A percentile compares a stretch with the other conserved stretches of the same genome.
Evolutionary conservation across 306 rosid species (phyloP).

Genomic region (Cyamopsis tetragonoloba): DNA sequence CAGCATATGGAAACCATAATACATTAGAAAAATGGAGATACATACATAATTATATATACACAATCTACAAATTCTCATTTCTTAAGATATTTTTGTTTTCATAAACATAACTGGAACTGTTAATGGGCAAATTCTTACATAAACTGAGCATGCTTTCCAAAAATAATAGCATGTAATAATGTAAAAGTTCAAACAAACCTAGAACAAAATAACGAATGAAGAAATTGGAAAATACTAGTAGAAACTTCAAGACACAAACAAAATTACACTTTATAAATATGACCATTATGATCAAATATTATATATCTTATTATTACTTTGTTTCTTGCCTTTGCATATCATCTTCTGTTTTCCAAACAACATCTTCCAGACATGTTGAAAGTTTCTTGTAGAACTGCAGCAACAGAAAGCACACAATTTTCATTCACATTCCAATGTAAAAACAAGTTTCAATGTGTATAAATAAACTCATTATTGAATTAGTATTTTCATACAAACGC

Average conservation of each 20-base stretch:
- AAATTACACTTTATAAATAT: constrained; percentile 26
- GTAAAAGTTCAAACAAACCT: constrained; percentile 32
- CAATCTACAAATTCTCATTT: constrained; percentile 3
- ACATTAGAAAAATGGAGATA: background rate
- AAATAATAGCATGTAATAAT: constrained; percentile 24
- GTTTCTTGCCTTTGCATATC: constrained; percentile 54
- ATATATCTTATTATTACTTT: constrained; percentile 35
- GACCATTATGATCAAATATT: too few relatives aligned
- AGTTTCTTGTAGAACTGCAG: constrained; percentile 90
- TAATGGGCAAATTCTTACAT: constrained; percentile 10
- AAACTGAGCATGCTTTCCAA: constrained; percentile 40
- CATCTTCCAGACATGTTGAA: constrained; percentile 73
- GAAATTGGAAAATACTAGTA: constrained; percentile 20
- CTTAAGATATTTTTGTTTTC: constrained; percentile 9
- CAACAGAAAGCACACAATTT: background rate
- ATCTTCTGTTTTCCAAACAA: constrained; percentile 95
- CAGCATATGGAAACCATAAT: background rate
- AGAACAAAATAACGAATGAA: constrained; percentile 18
- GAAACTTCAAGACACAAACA: background rate
- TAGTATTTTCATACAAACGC: too few relatives aligned
- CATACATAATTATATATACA: background rate
- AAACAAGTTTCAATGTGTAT: background rate
- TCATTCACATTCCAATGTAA: background rate
- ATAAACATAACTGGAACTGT: constrained; percentile 20
- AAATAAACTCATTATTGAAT: background rate